Base-by-base conservation (phyloP, 2,329 filamentous ascomycete genomes). In the Hypocrella siamensis region DNA sequence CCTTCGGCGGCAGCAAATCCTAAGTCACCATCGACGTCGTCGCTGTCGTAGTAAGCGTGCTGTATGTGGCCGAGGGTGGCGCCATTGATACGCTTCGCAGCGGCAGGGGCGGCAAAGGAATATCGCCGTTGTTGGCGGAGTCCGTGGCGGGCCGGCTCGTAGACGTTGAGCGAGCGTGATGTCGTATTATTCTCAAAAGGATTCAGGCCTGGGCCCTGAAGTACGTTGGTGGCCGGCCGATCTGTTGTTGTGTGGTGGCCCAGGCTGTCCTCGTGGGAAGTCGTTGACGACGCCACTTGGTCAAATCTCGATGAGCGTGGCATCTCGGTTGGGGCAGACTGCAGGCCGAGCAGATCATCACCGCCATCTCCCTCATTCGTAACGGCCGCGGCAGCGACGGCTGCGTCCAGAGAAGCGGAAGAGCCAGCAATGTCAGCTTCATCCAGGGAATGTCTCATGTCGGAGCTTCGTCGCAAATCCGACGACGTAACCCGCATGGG, bases 1-100 rank as follows among this genome's bases (percentile, higher is more conserved):
- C 84, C 90, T 52, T 88, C 83, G 0, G 90, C 90, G 1, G 86
- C 88, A 9, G 86, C 84, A 56, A 93, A 98, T 8, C 90, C 90
- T 18, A 98, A 60, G 54, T 98, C 90, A 1, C 90, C 90, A 46
- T 93, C 86, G 6, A 85, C 64, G 43, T 92, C 81, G 43, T 85
- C 81, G 31, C 76, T 73, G 37, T 76, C 70, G 36, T 72, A 44
- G 39, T 76, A 69, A 22, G 75, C 72, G 31, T 70, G 66, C 32
- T 66, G 34, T 17, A 40, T 33, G 57, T 58, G 57, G 40, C 68
- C 65, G 35, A 72, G 52, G 34, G 71, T 63, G 29, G 54, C 61
- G 46, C 54, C 62, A 44, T 60, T 66, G 39, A 57, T 61, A 19
- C 61, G 58, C 14, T 65, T 57, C 14, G 53, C 53, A 5, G 58